phyloP scores from a whole-genome alignment of 495 filamentous ascomycete genomes.

The Penicillium roqueforti region DNA sequence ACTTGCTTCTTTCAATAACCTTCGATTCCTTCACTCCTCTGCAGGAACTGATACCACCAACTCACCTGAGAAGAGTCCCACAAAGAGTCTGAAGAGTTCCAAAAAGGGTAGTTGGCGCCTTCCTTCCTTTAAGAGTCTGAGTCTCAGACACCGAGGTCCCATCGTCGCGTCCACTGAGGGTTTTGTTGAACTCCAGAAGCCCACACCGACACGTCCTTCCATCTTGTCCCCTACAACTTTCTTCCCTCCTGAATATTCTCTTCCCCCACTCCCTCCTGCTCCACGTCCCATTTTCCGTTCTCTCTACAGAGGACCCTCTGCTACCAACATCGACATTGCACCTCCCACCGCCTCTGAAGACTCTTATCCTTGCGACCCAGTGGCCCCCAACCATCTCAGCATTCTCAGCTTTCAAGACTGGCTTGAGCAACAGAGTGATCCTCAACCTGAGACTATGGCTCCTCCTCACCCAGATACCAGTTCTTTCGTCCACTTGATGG shows the following conservation, averaged over 20 bases:
- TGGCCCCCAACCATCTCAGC: background rate
- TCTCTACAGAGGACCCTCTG: background rate
- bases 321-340: background rate
- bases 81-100: background rate
- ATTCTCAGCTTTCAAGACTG: background rate
- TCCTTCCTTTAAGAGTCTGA: background rate
- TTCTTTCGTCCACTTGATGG: background rate
- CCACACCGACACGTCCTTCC: background rate
- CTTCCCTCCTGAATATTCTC: background rate
- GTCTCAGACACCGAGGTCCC: background rate
- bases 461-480: background rate
- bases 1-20: background rate
- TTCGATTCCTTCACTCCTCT: background rate
- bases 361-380: background rate
- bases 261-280: background rate
- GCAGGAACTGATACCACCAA: background rate
- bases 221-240: background rate
- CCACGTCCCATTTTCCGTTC: background rate
- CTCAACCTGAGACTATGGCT: background rate
- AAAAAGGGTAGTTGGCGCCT: background rate
- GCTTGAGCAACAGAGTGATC: background rate
- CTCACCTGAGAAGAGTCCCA: background rate
- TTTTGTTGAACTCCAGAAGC: background rate
- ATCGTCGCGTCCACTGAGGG: background rate
- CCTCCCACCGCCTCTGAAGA: background rate